Evolutionary conservation across 805 yeast genomes (phyloP), one percentile per base, ranked within the genome.

Genomic region (Pichia paraexigua): DNA sequence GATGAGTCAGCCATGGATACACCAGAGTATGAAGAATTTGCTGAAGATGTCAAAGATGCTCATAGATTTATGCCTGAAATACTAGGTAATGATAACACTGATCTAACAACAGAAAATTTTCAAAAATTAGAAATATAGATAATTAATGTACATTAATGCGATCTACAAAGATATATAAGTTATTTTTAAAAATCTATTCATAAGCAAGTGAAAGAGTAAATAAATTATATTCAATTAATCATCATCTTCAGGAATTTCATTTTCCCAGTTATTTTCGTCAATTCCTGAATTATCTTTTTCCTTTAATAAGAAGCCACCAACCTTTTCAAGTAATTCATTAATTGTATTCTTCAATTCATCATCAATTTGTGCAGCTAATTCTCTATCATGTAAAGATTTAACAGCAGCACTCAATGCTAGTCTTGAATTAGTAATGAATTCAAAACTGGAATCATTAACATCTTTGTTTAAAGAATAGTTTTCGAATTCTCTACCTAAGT

Each of bases 271-370:
- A 20, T 47, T 56, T 53, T 68, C 78, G 58, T 68, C 73, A 53
- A 65, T 72, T 7, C 68, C 73, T 47, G 64, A 63, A 40, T 61
- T 63, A 42, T 73, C 74, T 62, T 68, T 60, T 54, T 65, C 54
- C 57, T 60, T 58, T 50, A 72, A 41, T 15, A 56, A 37, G 15
- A 56, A 79, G 12, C 88, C 90, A 2, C 92, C 95, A 40, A 86
- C 65, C 52, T 75, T 78, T 5, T 65, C 56, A 51, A 83, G 66
- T 55, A 85, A 63, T 12, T 66, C 75, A 25, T 66, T 63, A 1
- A 85, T 76, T 47, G 85, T 86, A 13, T 69, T 71, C 9, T 68
- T 64, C 52, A 89, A 63, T 61, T 86, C 95, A 8, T 74, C 74
- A 49, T 84, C 86, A 17, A 79, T 58, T 51, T 56, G 70, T 18